These are phyloP conservation scores for Moniliophthora roreri DNA, from an alignment of 1,284 basidiomycete species.

Conservation along the genomic window DNA sequence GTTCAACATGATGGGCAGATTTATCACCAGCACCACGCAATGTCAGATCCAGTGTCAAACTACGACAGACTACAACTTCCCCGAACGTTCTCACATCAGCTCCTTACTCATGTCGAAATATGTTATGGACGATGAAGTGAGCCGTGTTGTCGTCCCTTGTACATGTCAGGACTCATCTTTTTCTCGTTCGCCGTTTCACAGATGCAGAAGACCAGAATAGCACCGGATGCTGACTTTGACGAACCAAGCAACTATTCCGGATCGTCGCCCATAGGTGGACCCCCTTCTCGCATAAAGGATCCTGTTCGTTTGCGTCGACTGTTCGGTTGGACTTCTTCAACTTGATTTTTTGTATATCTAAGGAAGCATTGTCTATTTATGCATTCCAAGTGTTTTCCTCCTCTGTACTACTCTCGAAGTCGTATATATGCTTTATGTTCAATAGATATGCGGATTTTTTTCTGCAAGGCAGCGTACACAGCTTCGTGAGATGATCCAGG, in stretches of 20 bases:
- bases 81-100: slow-evolving; percentile 47
- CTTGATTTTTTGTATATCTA: too few relatives aligned
- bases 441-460: too few relatives aligned
- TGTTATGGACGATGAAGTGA: slow-evolving; percentile 67
- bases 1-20: slow-evolving; percentile 81
- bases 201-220: slow-evolving; percentile 62
- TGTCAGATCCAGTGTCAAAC: slow-evolving; percentile 72
- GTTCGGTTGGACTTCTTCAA: slow-evolving; percentile 47
- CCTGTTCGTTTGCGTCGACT: slow-evolving; percentile 39
- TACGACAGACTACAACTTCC: slow-evolving; percentile 57
- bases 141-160: slow-evolving; percentile 15
- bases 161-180: too few relatives aligned
- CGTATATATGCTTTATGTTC: too few relatives aligned
- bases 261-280: slow-evolving; percentile 17
- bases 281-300: slow-evolving; percentile 35
- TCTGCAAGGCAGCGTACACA: too few relatives aligned
- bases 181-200: slow-evolving; percentile 23
- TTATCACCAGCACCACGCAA: slow-evolving; percentile 66
- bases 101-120: slow-evolving; percentile 50
- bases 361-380: too few relatives aligned
- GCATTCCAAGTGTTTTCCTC: too few relatives aligned
- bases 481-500: too few relatives aligned
- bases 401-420: too few relatives aligned
- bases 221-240: slow-evolving; percentile 40
- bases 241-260: slow-evolving; percentile 38